A percentile compares a stretch with the other conserved stretches of the same genome.
Evolutionary conservation across 352 stramenopile genomes (phyloP).

Genomic region (Globisporangium parvum): DNA sequence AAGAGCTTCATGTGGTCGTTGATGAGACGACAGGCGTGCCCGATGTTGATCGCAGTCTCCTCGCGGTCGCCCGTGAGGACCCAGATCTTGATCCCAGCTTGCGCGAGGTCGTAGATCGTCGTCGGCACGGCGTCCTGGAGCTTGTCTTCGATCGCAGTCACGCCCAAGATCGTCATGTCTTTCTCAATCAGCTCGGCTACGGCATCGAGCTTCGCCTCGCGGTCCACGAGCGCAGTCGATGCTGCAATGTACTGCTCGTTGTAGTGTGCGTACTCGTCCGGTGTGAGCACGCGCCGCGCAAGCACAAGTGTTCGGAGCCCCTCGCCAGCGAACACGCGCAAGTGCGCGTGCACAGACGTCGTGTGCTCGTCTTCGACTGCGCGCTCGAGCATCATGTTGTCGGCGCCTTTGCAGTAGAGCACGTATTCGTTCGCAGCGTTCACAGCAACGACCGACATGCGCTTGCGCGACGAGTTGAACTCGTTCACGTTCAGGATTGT

Average conservation of each 20-base stretch:
- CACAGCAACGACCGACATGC: slow-evolving; percentile 98
- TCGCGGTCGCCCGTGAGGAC: slow-evolving; percentile 94
- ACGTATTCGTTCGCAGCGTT: no score
- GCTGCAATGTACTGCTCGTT: slow-evolving; percentile 49
- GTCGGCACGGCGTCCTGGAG: slow-evolving; percentile 87
- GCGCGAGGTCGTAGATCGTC: slow-evolving; percentile 79
- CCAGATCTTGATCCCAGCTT: slow-evolving; percentile 93
- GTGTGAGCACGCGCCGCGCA: slow-evolving; percentile 37
- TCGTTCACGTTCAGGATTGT: slow-evolving; percentile 82
- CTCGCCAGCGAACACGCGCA: slow-evolving; percentile 67
- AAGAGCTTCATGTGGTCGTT: slow-evolving; percentile 56
- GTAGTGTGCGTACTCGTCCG: slow-evolving; percentile 51
- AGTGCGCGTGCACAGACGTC: slow-evolving; percentile 29
- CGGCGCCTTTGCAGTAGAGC: slow-evolving; percentile 79
- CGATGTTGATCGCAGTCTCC: slow-evolving; percentile 95
- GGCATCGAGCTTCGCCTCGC: slow-evolving; percentile 43
- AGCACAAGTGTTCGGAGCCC: slow-evolving; percentile 83
- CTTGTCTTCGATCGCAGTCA: slow-evolving; percentile 92
- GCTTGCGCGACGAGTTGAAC: slow-evolving; percentile 93
- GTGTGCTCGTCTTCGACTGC: slow-evolving; percentile 14
- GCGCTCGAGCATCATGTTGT: slow-evolving; percentile 82
- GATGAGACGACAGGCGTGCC: slow-evolving; percentile 61
- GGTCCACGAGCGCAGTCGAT: slow-evolving; percentile 42
- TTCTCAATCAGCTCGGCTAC: slow-evolving; percentile 55
- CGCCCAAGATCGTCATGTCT: slow-evolving; percentile 81